phyloP scores from a whole-genome alignment of 2,329 filamentous ascomycete genomes.

The Penicillium sp. region DNA sequence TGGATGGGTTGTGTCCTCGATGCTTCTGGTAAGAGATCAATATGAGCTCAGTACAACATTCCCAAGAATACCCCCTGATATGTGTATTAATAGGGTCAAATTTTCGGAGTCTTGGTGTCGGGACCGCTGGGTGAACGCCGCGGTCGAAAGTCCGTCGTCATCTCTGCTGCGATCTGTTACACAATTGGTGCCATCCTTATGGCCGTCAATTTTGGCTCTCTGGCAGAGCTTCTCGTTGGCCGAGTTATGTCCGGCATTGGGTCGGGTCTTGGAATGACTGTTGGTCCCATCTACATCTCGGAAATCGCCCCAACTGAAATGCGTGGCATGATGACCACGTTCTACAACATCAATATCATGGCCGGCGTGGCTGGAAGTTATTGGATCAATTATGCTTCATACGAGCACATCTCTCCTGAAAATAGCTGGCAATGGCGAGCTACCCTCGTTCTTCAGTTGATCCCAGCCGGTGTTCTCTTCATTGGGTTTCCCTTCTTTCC shows the following conservation, averaged over 20 bases:
- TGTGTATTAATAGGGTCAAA: conserved; percentile 17
- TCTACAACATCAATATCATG: conserved; percentile 29
- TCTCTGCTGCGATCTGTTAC: conserved; percentile 20
- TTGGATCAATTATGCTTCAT: conserved; percentile 27
- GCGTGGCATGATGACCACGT: conserved; percentile 55
- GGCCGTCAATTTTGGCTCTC: conserved; percentile 23
- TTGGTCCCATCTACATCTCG: conserved; percentile 82
- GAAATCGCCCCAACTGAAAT: conserved; percentile 75
- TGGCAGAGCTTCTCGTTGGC: conserved; percentile 20
- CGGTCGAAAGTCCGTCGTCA: conserved; percentile 22
- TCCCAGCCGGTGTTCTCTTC: conserved; percentile 25
- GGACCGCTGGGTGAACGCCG: conserved; percentile 23
- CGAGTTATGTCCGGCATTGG: conserved; percentile 23
- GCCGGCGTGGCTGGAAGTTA: conserved; percentile 24
- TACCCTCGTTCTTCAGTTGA: conserved; percentile 21
- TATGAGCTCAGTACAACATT: not conserved
- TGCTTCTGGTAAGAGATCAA: conserved; percentile 19
- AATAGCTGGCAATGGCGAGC: conserved; percentile 27
- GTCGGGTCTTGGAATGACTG: conserved; percentile 23
- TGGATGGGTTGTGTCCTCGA: conserved; percentile 27
- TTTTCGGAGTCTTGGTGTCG: conserved; percentile 19
- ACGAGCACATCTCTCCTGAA: conserved; percentile 10
- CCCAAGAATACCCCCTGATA: not conserved
- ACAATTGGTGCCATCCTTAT: conserved; percentile 25
- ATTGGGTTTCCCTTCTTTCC: conserved; percentile 28